Evolutionary conservation across 1,139 yeast species (phyloP).

Genomic region (Yamadazyma aaseri): DNA sequence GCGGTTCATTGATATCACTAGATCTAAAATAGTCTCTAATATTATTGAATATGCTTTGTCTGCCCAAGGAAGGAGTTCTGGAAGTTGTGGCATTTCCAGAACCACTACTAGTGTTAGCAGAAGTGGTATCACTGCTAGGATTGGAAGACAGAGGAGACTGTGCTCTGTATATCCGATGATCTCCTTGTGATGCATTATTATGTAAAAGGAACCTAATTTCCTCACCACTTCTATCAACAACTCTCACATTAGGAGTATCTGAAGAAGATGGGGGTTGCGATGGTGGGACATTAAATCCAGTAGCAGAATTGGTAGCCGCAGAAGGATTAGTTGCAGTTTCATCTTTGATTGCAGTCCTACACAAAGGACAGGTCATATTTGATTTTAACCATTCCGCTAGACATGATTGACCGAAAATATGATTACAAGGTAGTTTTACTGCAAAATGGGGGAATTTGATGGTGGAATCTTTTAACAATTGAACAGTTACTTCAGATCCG

Average conservation of each 20-base stretch:
- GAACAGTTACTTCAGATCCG: constrained; percentile 3
- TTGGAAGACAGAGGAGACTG: neutral
- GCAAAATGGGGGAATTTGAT: constrained; percentile 58
- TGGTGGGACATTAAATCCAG: neutral
- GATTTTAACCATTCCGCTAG: constrained; percentile 70
- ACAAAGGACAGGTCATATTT: constrained; percentile 76
- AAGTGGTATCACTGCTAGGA: neutral
- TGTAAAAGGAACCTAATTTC: constrained; percentile 3
- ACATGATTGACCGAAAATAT: constrained; percentile 73
- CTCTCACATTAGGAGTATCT: constrained; percentile 6
- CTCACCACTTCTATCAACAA: constrained; percentile 6
- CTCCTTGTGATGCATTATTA: neutral
- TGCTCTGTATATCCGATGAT: neutral
- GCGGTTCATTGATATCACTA: constrained; percentile 15
- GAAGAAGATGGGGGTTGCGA: neutral
- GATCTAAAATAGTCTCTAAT: constrained; percentile 7
- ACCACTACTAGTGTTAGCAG: neutral
- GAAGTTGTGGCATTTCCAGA: neutral
- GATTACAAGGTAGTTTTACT: constrained; percentile 76
- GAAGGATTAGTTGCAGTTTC: constrained; percentile 4
- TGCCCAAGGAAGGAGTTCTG: constrained; percentile 3
- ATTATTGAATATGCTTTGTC: constrained; percentile 4
- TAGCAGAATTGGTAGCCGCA: neutral
- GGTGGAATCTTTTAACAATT: constrained; percentile 19
- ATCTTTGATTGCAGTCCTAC: constrained; percentile 51